A percentile compares a stretch with the other conserved stretches of the same genome.
These are phyloP conservation scores for Dothideomycetes sp. DNA, from an alignment of 2,329 filamentous ascomycete species.

Conservation along the genomic window DNA sequence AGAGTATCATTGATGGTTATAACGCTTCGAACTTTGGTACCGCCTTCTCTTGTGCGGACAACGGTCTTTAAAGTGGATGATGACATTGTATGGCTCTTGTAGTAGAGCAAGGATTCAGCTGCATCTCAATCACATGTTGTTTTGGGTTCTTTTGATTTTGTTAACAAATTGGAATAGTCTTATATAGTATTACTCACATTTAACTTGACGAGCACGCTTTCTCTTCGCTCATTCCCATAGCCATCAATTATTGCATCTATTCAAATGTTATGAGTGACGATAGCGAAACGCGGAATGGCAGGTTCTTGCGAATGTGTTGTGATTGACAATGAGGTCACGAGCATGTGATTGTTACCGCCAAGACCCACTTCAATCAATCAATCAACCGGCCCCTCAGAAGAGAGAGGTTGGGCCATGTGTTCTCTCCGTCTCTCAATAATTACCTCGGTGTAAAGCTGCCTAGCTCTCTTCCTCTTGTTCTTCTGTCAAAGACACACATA, in stretches of 20 bases:
- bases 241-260: background rate
- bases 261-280: background rate
- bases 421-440: no score
- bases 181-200: no score
- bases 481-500: no score
- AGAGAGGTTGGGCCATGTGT: conserved; percentile 10
- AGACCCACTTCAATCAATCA: no score
- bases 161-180: conserved; percentile 11
- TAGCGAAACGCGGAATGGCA: no score
- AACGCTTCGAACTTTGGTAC: conserved; percentile 53
- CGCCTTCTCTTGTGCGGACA: conserved; percentile 65
- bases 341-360: conserved; percentile 5
- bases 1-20: conserved; percentile 68
- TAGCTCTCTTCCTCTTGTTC: background rate
- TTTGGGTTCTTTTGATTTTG: background rate
- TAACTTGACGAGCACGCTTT: background rate
- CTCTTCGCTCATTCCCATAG: background rate
- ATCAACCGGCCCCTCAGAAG: no score
- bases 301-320: no score
- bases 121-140: no score
- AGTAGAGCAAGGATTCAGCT: no score
- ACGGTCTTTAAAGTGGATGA: conserved; percentile 37
- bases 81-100: no score
- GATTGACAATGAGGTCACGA: no score
- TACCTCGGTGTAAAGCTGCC: background rate